These are phyloP conservation scores for Lactarius hatsudake DNA, from an alignment of 768 basidiomycete genomes.

Conservation along the genomic window DNA sequence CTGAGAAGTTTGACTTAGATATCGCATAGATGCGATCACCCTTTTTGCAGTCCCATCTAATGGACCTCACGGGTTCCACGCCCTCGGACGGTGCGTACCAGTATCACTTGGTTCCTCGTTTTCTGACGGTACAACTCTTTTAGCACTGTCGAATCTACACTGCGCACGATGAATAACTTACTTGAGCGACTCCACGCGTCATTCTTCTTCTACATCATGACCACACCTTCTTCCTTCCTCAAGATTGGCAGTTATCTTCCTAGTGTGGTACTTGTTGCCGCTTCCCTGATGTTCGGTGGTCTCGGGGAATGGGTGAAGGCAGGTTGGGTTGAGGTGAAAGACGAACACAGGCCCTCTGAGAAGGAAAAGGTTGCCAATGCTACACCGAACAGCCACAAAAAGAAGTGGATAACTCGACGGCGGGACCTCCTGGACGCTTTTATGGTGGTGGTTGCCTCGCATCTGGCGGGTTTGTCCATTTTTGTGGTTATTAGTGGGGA, in stretches of 20 bases:
- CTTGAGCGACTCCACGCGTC: slow-evolving; percentile 96
- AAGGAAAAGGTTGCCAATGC: not conserved
- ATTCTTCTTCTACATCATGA: slow-evolving; percentile 92
- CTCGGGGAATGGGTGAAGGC: slow-evolving; percentile 68
- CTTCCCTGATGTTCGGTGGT: slow-evolving; percentile 84
- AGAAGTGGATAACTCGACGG: slow-evolving; percentile 45
- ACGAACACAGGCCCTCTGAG: not conserved
- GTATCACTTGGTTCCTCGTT: not conserved
- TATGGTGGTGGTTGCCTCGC: slow-evolving; percentile 53
- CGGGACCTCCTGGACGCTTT: slow-evolving; percentile 57
- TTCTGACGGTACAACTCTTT: not conserved
- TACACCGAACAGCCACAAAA: slow-evolving; percentile 10
- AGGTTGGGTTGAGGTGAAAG: slow-evolving; percentile 45
- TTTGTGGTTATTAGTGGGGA: slow-evolving; percentile 49
- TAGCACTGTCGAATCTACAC: slow-evolving; percentile 82
- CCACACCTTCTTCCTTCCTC: slow-evolving; percentile 64
- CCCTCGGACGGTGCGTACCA: slow-evolving; percentile 72
- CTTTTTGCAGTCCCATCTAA: slow-evolving; percentile 81
- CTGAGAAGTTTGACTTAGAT: slow-evolving; percentile 46
- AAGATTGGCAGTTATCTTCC: slow-evolving; percentile 92
- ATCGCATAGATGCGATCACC: slow-evolving; percentile 92
- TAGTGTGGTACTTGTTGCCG: slow-evolving; percentile 77
- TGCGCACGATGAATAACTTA: slow-evolving; percentile 90
- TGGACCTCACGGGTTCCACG: slow-evolving; percentile 95
- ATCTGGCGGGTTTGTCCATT: slow-evolving; percentile 49